Conservation (phyloP, 257 asterid genomes). For the Echium plantagineum region DNA sequence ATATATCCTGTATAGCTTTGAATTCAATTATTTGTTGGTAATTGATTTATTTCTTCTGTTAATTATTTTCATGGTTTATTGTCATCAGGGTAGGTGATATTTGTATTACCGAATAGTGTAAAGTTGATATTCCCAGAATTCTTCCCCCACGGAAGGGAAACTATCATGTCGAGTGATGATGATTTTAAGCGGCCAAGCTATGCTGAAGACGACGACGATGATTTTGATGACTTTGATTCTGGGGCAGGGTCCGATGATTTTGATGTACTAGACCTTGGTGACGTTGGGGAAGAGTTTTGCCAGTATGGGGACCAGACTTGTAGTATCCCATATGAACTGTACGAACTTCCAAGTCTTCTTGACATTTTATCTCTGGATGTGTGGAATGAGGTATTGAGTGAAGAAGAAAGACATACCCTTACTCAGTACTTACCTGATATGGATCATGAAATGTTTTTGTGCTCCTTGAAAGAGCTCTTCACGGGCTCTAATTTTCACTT, state of each 20-base stretch:
- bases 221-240: slow-evolving; percentile 91
- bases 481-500: slow-evolving; percentile 71
- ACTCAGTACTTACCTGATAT: slow-evolving; percentile 82
- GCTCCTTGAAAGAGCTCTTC: slow-evolving; percentile 70
- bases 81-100: slow-evolving; percentile 11
- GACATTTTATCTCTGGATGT: slow-evolving; percentile 82
- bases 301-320: slow-evolving; percentile 86
- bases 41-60: neutral
- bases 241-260: slow-evolving; percentile 98
- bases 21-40: neutral
- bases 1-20: too few species aligned
- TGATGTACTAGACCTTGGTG: slow-evolving; percentile 85
- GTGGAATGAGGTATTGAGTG: slow-evolving; percentile 84
- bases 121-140: slow-evolving; percentile 57
- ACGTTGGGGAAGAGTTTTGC: slow-evolving; percentile 87
- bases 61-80: neutral
- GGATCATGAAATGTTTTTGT: slow-evolving; percentile 79
- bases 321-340: slow-evolving; percentile 79
- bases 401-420: slow-evolving; percentile 77
- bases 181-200: slow-evolving; percentile 49
- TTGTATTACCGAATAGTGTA: slow-evolving; percentile 64
- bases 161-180: slow-evolving; percentile 65
- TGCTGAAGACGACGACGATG: slow-evolving; percentile 64
- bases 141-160: slow-evolving; percentile 57
- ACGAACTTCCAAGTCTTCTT: slow-evolving; percentile 72